Conservation (phyloP, 1,284 basidiomycete species). For the Vanrija pseudolonga region DNA sequence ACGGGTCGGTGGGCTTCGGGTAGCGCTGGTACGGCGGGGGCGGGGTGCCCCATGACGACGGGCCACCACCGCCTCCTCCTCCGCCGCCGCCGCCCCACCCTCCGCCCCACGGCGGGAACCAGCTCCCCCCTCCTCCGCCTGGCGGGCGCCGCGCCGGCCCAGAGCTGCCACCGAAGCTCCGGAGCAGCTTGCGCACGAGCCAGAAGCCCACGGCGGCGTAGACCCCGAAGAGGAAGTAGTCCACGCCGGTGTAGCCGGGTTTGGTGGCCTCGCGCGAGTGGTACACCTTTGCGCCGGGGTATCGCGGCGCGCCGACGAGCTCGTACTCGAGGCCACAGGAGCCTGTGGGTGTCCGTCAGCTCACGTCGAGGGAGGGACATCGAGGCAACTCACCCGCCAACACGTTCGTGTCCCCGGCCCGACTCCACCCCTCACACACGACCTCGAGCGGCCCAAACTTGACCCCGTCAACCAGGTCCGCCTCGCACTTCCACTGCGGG, state of each 20-base stretch:
- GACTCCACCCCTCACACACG: slow-evolving; percentile 81
- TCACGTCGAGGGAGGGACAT: neutral
- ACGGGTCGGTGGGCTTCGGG: slow-evolving; percentile 47
- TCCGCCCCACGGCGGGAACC: neutral
- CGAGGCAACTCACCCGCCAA: slow-evolving; percentile 62
- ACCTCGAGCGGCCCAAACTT: slow-evolving; percentile 78
- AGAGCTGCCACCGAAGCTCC: neutral
- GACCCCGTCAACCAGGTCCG: slow-evolving; percentile 75
- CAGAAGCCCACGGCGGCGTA: neutral
- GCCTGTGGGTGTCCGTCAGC: slow-evolving; percentile 52
- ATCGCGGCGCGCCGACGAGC: slow-evolving; percentile 52
- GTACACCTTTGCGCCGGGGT: neutral
- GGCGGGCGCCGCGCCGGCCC: neutral
- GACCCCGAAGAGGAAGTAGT: neutral
- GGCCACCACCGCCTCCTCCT: slow-evolving; percentile 26
- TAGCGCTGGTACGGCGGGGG: slow-evolving; percentile 69
- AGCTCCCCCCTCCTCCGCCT: too few relatives aligned
- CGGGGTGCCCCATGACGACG: slow-evolving; percentile 47
- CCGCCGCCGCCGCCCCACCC: slow-evolving; percentile 24
- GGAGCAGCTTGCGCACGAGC: neutral
- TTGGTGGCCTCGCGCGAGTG: neutral
- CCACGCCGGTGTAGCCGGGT: neutral
- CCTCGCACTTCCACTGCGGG: slow-evolving; percentile 88
- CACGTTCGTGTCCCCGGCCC: slow-evolving; percentile 73
- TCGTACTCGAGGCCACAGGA: slow-evolving; percentile 78